Conservation (phyloP, 2,329 filamentous ascomycete species). For the Aspergillus sp. region DNA sequence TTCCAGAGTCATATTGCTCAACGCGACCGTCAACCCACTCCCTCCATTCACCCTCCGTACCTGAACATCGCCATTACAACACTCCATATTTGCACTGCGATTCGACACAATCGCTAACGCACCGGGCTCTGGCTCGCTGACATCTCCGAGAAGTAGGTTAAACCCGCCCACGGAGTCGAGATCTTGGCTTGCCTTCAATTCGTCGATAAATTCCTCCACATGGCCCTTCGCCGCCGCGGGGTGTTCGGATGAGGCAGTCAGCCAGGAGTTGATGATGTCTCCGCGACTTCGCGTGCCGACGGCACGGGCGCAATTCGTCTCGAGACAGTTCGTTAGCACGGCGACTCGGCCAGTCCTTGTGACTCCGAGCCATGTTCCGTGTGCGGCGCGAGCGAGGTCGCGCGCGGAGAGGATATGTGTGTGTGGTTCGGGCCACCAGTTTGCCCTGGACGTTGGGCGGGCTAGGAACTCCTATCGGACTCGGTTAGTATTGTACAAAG, state of each 20-base stretch:
- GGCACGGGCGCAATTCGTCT: constrained; percentile 50
- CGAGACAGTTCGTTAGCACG: constrained; percentile 65
- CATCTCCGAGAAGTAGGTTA: constrained; percentile 60
- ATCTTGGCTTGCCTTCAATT: constrained; percentile 55
- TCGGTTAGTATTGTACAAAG: neutral
- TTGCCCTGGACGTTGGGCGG: constrained; percentile 60
- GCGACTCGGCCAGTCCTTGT: constrained; percentile 62
- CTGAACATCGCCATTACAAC: constrained; percentile 23
- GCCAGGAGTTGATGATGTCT: constrained; percentile 60
- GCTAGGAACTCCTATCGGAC: constrained; percentile 59
- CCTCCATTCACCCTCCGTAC: constrained; percentile 53
- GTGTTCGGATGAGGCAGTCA: constrained; percentile 47
- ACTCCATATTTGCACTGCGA: constrained; percentile 48
- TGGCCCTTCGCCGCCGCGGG: constrained; percentile 33
- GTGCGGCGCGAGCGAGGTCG: constrained; percentile 60
- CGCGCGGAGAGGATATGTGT: constrained; percentile 61
- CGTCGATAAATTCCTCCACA: constrained; percentile 54
- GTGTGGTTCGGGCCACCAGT: constrained; percentile 61
- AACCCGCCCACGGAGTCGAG: constrained; percentile 63
- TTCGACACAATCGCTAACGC: constrained; percentile 61
- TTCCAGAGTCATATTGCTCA: constrained; percentile 63
- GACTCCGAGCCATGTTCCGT: constrained; percentile 66
- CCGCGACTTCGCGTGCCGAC: constrained; percentile 55
- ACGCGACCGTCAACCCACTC: constrained; percentile 55
- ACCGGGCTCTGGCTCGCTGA: constrained; percentile 44